Base-by-base conservation (phyloP, 2,329 filamentous ascomycete species). In the Ascochyta pisi region DNA sequence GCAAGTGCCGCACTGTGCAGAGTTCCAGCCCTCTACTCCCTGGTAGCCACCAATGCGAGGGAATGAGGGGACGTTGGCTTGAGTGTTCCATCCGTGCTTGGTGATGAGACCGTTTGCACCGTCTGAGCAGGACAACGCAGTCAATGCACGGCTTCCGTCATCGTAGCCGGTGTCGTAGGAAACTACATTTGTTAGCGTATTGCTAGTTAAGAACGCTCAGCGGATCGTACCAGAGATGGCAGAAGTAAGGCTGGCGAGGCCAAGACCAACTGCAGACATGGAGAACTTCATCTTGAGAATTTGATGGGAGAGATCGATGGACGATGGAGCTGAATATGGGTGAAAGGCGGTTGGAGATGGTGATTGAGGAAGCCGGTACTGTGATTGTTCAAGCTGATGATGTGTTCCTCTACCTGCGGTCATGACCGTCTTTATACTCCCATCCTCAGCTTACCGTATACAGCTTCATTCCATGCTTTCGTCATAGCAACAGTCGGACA, bases 161-260 rank as follows among this genome's bases (percentile, higher is more conserved):
- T 93, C 90, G 78, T 91, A 95, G 70, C 83, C 86, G 19, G 78
- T 77, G 77, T 93, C 90, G 76, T 88, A 94, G 62, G 87, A 88
- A 68, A 92, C 89, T 73, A 47, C 31, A 9, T 38, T 19, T 19
- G 42, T 66, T 47, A 63, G 53, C n/a, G 7, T 15, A 1, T 26
- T 6, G 6, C 6, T 15, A 6, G 23, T 31, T 6, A 19, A 13
- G 33, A 12, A 6, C 13, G 6, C 10, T 12, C 7, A 12, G n/a
- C 44, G 46, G 2, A 1, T 44, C 61, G 41, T 49, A 71, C 70
- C 70, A 43, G 70, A 66, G 62, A 73, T 72, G 51, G 73, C 72
- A n/a, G 67, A 70, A 33, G 70, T 55, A 33, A 74, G 59, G 57
- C 65, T 68, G 47, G 68, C 63, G 34, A 73, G 62, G 52, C 64